Conservation (phyloP, 306 rosid species). For the Quercus aquifolioides region DNA sequence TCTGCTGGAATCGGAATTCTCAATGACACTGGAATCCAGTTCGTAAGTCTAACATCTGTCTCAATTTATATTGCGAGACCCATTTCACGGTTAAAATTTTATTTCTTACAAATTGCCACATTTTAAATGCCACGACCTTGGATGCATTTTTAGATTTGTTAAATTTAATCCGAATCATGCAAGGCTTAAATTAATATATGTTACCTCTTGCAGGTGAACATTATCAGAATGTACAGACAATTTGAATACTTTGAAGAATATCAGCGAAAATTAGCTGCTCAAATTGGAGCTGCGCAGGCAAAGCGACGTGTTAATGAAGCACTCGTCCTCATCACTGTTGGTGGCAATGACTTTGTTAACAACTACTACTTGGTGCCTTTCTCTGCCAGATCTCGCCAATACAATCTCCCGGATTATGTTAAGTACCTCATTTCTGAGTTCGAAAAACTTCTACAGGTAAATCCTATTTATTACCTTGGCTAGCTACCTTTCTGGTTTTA, state of each 20-base stretch:
- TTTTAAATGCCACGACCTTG: too few relatives aligned
- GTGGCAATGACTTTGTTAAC: slow-evolving; percentile 89
- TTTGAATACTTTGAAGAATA: slow-evolving; percentile 50
- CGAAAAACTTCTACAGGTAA: slow-evolving; percentile 51
- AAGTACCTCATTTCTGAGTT: slow-evolving; percentile 52
- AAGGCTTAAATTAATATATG: too few relatives aligned
- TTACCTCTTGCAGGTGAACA: slow-evolving; percentile 45
- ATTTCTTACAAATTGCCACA: too few relatives aligned
- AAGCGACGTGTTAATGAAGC: slow-evolving; percentile 40
- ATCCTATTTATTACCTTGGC: too few relatives aligned
- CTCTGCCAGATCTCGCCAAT: slow-evolving; percentile 83
- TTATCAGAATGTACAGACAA: slow-evolving; percentile 63
- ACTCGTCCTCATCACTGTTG: slow-evolving; percentile 60
- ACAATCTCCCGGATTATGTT: slow-evolving; percentile 55
- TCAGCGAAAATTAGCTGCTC: slow-evolving; percentile 47
- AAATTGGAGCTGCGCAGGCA: slow-evolving; percentile 42
- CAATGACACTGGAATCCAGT: slow-evolving; percentile 85
- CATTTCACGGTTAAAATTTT: too few relatives aligned
- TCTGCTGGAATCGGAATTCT: slow-evolving; percentile 94
- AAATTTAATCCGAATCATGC: neutral
- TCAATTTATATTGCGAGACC: neutral
- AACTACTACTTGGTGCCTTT: slow-evolving; percentile 72
- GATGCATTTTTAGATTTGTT: neutral
- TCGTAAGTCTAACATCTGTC: slow-evolving; percentile 33
- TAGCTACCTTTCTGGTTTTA: neutral